phyloP scores from a whole-genome alignment of 768 basidiomycete genomes.

The Udeniomyces megalosporus region DNA sequence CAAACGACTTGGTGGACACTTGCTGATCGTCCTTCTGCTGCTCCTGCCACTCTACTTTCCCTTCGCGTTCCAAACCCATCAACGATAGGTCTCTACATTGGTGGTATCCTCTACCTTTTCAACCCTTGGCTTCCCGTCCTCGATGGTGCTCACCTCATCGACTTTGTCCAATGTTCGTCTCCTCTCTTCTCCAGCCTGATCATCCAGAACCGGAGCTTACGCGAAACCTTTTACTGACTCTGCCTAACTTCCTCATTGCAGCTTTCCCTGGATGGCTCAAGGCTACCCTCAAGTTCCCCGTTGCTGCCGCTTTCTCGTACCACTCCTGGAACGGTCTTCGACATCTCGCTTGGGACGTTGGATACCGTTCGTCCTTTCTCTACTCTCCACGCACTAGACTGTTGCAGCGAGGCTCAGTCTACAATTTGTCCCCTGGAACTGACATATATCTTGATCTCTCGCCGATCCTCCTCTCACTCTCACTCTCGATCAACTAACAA shows the following conservation, averaged over 20 bases:
- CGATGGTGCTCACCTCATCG: slow-evolving; percentile 60
- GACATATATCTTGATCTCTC: not conserved
- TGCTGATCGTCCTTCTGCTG: slow-evolving; percentile 3
- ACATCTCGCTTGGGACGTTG: slow-evolving; percentile 78
- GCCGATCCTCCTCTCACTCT: not conserved
- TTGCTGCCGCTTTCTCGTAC: slow-evolving; percentile 79
- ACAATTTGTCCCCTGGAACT: not conserved
- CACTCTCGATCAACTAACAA: not conserved
- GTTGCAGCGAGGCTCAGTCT: too few relatives aligned
- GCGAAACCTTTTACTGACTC: too few relatives aligned
- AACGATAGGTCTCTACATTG: slow-evolving; percentile 76
- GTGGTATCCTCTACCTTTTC: slow-evolving; percentile 68
- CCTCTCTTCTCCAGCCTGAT: not conserved
- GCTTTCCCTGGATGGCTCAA: slow-evolving; percentile 37
- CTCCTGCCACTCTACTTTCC: not conserved
- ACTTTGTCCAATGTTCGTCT: slow-evolving; percentile 37
- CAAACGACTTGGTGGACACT: too few relatives aligned
- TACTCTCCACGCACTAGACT: not conserved
- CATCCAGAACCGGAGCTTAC: too few relatives aligned
- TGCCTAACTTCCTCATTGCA: too few relatives aligned
- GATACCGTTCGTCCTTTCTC: slow-evolving; percentile 50
- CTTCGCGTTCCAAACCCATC: too few relatives aligned
- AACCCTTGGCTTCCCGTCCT: slow-evolving; percentile 50
- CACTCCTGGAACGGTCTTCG: slow-evolving; percentile 80
- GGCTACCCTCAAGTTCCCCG: slow-evolving; percentile 53